Evolutionary conservation across 306 rosid genomes (phyloP), one percentile per base, ranked within the genome.

Genomic region (Lathyrus oleraceus): DNA sequence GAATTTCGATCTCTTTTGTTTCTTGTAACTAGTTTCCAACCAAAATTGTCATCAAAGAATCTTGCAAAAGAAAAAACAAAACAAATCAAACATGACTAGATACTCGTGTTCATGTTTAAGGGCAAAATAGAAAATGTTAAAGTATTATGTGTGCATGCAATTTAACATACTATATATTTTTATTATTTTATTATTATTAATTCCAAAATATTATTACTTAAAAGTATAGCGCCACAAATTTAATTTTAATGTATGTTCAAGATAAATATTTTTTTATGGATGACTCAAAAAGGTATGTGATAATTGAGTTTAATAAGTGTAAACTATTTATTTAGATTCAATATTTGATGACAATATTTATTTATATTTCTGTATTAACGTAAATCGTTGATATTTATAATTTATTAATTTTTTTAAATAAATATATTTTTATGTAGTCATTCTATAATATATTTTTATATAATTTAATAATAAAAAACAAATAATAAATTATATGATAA

Each of bases 1-100:
- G 39, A 51, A 60, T 52, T 54, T 54, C 12, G 8, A 15, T 73
- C 72, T 53, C 49, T 60, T 67, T 66, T 78, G 51, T 66, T 79
- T 67, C 75, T 51, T 73, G 2, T 72, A 56, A 35, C 7, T 35
- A 56, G 21, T 63, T 69, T 11, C 16, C 23, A 13, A 36, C 65
- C 28, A 23, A 32, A 61, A 62, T 61, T 4, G 10, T 54, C 62
- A 25, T 19, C 27, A 72, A 72, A 65, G 65, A 65, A 72, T 25
- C 73, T 71, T 63, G 4, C 28, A 52, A 65, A 64, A 54, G 5
- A 54, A 54, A 59, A 42, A 51, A 42, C 13, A 36, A 45, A 65
- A 51, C 42, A 53, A 70, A 72, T 9, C 48, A 27, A 64, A 53
- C 60, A 53, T 30, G 60, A 15, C 1, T 21, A 15, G 32, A 53